These are phyloP conservation scores for Toxicodendron radicans DNA, from an alignment of 345 rosid species.

Conservation along the genomic window DNA sequence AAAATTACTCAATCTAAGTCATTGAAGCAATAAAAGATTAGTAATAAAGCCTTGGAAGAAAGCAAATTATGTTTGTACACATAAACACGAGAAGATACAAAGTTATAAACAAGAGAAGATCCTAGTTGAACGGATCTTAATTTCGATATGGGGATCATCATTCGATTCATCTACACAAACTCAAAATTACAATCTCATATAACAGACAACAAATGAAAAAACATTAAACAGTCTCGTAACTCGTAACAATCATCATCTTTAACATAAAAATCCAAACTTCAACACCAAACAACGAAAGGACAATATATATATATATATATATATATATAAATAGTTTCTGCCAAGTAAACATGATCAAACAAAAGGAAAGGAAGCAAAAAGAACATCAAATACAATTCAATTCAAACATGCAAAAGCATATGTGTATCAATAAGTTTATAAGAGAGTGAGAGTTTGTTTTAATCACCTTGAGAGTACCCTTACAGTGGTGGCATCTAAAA, in stretches of 20 bases:
- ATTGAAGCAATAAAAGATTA: background rate
- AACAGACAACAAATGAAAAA: background rate
- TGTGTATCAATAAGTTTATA: background rate
- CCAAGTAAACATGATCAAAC: slow-evolving; percentile 4
- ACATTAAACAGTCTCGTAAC: slow-evolving; percentile 13
- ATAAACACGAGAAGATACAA: background rate
- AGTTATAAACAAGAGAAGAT: background rate
- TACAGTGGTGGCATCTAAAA: slow-evolving; percentile 59
- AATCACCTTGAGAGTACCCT: slow-evolving; percentile 49
- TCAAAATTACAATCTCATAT: slow-evolving; percentile 1
- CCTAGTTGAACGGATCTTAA: background rate
- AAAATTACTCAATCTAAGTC: background rate
- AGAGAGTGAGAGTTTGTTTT: background rate
- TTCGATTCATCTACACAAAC: background rate
- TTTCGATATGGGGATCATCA: slow-evolving; percentile 5
- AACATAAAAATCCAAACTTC: background rate
- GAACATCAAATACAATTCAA: background rate
- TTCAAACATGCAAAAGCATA: background rate
- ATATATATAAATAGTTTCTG: background rate
- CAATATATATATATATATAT: background rate
- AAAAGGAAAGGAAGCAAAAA: background rate
- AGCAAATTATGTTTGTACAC: background rate
- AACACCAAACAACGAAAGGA: background rate
- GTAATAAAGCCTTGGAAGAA: background rate
- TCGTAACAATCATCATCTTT: slow-evolving; percentile 9